Percentiles rank a stretch among this genome's conserved stretches.
These are phyloP conservation scores for Sergeia podlipaevii DNA, from an alignment of 208 protist genomes.

Conservation along the genomic window DNA sequence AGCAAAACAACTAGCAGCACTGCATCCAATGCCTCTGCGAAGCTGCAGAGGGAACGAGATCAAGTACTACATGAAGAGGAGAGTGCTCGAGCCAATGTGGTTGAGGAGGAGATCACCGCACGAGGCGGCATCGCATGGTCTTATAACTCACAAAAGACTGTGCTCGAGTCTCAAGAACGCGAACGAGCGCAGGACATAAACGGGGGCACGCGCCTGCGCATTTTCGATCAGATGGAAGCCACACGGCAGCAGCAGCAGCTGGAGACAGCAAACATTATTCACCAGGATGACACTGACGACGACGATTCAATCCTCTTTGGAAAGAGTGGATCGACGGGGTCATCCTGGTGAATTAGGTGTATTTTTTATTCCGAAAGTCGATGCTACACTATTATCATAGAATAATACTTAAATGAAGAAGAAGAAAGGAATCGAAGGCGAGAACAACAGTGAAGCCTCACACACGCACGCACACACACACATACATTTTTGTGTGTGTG, in stretches of 20 bases:
- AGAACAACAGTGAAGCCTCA: no score
- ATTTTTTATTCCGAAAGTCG: no score
- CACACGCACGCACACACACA: no score
- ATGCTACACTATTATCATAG: no score
- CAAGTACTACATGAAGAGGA: constrained; percentile 16
- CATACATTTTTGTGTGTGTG: no score
- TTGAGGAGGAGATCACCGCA: constrained; percentile 29
- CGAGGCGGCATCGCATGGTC: constrained; percentile 53
- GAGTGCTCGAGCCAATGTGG: constrained; percentile 16
- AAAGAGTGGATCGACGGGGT: no score
- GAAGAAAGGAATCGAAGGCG: no score
- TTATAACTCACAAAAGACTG: constrained; percentile 33
- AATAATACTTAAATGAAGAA: no score
- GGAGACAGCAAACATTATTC: constrained; percentile 27
- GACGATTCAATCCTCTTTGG: constrained; percentile 13
- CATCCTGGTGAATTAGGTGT: no score
- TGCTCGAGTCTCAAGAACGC: constrained; percentile 24
- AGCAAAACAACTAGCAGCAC: no score
- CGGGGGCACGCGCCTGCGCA: constrained; percentile 2
- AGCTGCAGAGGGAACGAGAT: background rate
- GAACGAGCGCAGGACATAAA: constrained; percentile 3
- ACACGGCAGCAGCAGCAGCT: constrained; percentile 12
- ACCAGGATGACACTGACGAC: constrained; percentile 21
- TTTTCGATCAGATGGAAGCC: constrained; percentile 6
- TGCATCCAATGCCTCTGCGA: background rate